phyloP scores from a whole-genome alignment of 2,329 filamentous ascomycete species.

The Penicillium brevicompactum region DNA sequence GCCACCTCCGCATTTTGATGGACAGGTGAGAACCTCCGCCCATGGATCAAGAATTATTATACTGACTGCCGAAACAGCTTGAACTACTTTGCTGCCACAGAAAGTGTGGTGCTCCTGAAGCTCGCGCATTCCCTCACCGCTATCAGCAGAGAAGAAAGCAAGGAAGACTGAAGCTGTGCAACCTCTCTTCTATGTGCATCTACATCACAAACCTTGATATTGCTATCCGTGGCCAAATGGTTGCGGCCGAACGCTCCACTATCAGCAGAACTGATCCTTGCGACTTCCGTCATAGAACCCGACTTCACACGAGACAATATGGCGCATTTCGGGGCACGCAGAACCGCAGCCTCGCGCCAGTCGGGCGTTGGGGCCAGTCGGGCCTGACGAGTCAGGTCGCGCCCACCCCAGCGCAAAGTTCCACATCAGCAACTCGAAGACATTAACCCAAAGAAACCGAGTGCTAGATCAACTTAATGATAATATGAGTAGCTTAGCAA shows the following conservation, averaged over 20 bases:
- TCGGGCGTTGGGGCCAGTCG: background rate
- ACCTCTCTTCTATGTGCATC: background rate
- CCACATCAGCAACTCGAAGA: background rate
- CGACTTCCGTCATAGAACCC: background rate
- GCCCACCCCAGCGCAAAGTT: background rate
- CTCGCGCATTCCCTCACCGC: slow-evolving; percentile 54
- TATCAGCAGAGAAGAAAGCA: slow-evolving; percentile 45
- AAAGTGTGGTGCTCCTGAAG: slow-evolving; percentile 90
- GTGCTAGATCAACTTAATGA: slow-evolving; percentile 1
- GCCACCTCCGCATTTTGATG: slow-evolving; percentile 89
- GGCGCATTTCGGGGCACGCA: background rate
- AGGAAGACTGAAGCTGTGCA: slow-evolving; percentile 1
- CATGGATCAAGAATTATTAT: background rate
- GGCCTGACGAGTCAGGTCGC: background rate
- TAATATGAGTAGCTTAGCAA: slow-evolving; percentile 10
- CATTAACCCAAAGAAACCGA: background rate
- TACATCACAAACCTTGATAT: background rate
- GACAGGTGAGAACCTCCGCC: slow-evolving; percentile 60
- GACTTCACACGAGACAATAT: background rate
- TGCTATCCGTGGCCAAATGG: background rate
- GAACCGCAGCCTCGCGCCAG: background rate
- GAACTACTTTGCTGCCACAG: slow-evolving; percentile 95
- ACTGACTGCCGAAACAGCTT: slow-evolving; percentile 45
- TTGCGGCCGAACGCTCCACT: background rate
- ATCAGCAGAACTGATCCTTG: background rate